Evolutionary conservation across 2,329 filamentous ascomycete genomes (phyloP), one percentile per base, ranked within the genome.

Genomic region (Colletotrichum musicola): DNA sequence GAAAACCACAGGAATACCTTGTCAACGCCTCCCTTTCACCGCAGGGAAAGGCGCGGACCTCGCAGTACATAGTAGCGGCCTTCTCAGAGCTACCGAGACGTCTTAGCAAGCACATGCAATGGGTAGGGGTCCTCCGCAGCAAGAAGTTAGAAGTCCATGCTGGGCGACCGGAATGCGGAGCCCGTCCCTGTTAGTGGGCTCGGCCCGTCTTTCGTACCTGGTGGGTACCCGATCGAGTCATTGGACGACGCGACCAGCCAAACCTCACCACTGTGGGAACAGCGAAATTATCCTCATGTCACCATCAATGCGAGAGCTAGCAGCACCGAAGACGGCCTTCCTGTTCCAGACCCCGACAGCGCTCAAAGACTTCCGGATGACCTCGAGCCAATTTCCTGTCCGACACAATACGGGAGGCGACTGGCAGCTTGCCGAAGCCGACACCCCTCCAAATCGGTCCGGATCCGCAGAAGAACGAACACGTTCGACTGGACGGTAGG

Each of bases 261-360:
- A 50, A 56, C 55, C 42, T 68, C 44, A 66, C 50, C 61, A 35
- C 30, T 49, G 67, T 63, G 67, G 67, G 51, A 68, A 62, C 46
- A 16, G 40, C 14, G 62, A 69, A 49, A 69, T 69, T 68, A 58
- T 69, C 22, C 27, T 69, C 46, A 68, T 69, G 63, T 68, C 68
- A 46, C 27, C 64, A 22, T 68, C 64, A 68, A 69, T 69, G 67
- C 67, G 47, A 18, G 30, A 18, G 20, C 38, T 46, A 35, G 57
- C 47, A 59, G 51, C 25, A 44, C 38, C 20, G 20, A 51, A 55
- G 47, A 54, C 55, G 42, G 55, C 66, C 44, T 61, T 68, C 49
- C 62, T 47, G 51, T 54, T 49, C 44, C 30, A 53, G 50, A 40
- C 35, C 30, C 12, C 30, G 30, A 35, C 9, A 10, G 30, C 30